Base-by-base conservation (phyloP, 2,329 filamentous ascomycete genomes). In the Colletotrichum orbiculare region DNA sequence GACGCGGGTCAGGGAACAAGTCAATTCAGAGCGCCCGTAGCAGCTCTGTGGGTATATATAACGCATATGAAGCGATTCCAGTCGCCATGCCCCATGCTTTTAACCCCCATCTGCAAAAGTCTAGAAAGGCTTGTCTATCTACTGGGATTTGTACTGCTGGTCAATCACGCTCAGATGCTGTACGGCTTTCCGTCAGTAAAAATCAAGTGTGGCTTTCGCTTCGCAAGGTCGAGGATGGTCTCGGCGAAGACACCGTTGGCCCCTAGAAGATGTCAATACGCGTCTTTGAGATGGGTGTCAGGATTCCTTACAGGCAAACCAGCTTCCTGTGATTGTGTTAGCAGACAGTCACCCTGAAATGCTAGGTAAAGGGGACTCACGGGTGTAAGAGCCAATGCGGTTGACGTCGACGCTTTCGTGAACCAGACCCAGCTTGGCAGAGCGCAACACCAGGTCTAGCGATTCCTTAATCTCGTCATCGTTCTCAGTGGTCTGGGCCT, bases 191-290 rank as follows among this genome's bases (percentile, higher is more conserved):
- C 83, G 0, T 87, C 88, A 52, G 86, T 78, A 12, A 97, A 97
- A 43, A 98, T 85, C 71, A 98, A 76, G 77, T 97, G 87, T 4
- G 96, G 96, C 77, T 97, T 97, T 75, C 95, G 83, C 77, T 91
- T 90, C 1, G 94, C 96, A 56, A 99, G 75, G 80, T 97, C 93
- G 55, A 99, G 80, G 49, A 99, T 93, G 0, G 94, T 97, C 76
- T 93, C 90, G 12, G 95, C 94, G 78, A 97, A 98, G 10, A 99
- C 93, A 1, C 93, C 96, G 71, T 99, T 99, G 10, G 96, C 96
- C 96, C 94, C 79, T 81, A 61, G 25, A 63, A 49, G 46, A 35
- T 25, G 52, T 62, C 17, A 58, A 49, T 33, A 48, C 25, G 25
- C 25, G 25, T 54, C 25, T 3, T n/a, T 7, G 12, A 34, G 2